Percentiles rank a stretch among this genome's conserved stretches.
phyloP scores from a whole-genome alignment of 2,329 filamentous ascomycete species.

The Escovopsis sp. region DNA sequence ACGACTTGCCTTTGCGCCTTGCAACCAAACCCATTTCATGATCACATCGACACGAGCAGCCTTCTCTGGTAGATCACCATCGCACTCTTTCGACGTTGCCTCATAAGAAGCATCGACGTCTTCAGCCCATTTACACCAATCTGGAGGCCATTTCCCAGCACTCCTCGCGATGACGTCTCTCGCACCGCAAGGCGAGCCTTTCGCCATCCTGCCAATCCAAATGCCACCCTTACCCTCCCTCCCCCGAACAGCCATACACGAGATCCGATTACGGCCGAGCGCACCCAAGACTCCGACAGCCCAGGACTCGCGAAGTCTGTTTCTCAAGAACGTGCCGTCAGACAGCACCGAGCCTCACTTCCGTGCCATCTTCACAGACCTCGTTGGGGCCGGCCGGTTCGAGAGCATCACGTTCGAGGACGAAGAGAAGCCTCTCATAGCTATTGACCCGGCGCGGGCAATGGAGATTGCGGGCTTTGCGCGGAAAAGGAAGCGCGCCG shows the following conservation, averaged over 20 bases:
- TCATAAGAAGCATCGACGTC: not conserved
- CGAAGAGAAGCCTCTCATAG: constrained; percentile 29
- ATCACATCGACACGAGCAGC: not conserved
- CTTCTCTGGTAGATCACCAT: not conserved
- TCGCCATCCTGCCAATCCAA: constrained; percentile 52
- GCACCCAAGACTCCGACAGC: constrained; percentile 61
- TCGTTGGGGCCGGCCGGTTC: constrained; percentile 65
- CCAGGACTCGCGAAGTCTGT: constrained; percentile 66
- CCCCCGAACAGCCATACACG: constrained; percentile 52
- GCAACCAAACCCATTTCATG: too few species aligned
- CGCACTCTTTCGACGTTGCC: not conserved
- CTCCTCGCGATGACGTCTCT: constrained; percentile 15
- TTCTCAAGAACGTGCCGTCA: constrained; percentile 77
- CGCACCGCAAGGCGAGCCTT: constrained; percentile 33
- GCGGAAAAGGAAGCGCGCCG: constrained; percentile 27
- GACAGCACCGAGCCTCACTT: constrained; percentile 71
- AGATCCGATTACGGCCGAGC: constrained; percentile 76
- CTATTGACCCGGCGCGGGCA: constrained; percentile 35
- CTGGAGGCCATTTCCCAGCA: too few species aligned
- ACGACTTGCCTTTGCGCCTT: too few species aligned
- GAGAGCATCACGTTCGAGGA: constrained; percentile 65
- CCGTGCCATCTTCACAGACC: constrained; percentile 55
- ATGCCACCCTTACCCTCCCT: constrained; percentile 51
- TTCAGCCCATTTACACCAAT: too few species aligned
- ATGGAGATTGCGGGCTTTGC: constrained; percentile 20